Base-by-base conservation (phyloP, 306 rosid species). In the Datisca glomerata region DNA sequence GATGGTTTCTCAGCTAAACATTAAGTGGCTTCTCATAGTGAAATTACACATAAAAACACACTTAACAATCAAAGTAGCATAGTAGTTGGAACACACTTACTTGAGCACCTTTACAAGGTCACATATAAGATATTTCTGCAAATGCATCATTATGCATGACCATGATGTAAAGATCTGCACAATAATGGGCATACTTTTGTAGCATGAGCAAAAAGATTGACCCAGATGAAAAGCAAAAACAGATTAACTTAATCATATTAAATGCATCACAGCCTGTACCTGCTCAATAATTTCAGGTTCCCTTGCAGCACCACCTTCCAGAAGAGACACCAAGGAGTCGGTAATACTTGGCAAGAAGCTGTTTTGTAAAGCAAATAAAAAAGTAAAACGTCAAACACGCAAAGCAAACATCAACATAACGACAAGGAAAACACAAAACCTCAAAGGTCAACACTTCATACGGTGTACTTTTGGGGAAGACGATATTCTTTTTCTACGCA, bases 241-340 rank as follows among this genome's bases (percentile, higher is more conserved):
- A 21, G 12, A 54, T 21, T 38, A 20, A 19, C 28, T 53, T 12
- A 18, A 24, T 21, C 45, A 45, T 10, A 57, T 11, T 13, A 27
- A 34, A 38, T 45, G 17, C n/a, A 56, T 41, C 43, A 64, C 15
- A 45, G 22, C 28, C 29, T 53, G 27, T 47, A 83, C 97, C 97
- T 80, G 80, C 79, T 79, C 83, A 44, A 87, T 57, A 67, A 80
- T 77, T 64, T 83, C 89, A 6, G 94, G 93, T 57, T 87, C 97
- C 73, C 71, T 74, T 56, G 75, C 94, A 25, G 70, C 91, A 41
- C 97, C 97, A 63, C 69, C 56, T 66, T 76, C 68, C 29, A 87
- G 78, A 43, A 83, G 94, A 60, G 78, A 67, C 39, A 51, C 76
- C 22, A 83, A 61, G 53, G 93, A 70, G 49, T 77, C 81, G 43